These are phyloP conservation scores for Talaromyces stipitatus DNA, from an alignment of 495 filamentous ascomycete genomes.

Conservation along the genomic window DNA sequence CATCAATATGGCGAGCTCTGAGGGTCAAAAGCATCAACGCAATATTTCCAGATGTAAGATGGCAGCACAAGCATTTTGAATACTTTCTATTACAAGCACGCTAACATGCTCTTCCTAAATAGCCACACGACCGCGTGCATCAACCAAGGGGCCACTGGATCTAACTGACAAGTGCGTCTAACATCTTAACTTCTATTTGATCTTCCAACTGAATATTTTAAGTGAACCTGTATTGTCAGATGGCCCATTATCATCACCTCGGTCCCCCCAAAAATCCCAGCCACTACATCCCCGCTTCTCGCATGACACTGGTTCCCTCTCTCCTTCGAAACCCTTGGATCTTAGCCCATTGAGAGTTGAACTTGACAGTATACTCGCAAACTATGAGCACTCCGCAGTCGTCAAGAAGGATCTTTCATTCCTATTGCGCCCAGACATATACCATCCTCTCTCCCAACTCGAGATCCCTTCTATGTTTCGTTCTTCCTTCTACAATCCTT, in stretches of 20 bases:
- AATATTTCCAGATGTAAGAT: constrained; percentile 32
- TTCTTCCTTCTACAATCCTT: constrained; percentile 30
- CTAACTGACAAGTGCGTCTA: constrained; percentile 38
- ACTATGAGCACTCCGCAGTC: constrained; percentile 26
- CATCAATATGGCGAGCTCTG: constrained; percentile 2
- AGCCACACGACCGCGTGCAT: constrained; percentile 43
- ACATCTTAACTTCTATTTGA: neutral
- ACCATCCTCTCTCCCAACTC: constrained; percentile 65
- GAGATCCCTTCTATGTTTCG: constrained; percentile 59
- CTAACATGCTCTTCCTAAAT: neutral
- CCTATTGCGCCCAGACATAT: constrained; percentile 70
- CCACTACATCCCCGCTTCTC: constrained; percentile 5
- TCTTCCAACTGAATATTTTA: constrained; percentile 14
- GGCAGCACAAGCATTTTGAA: neutral
- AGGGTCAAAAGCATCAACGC: constrained; percentile 17
- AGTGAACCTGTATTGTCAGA: constrained; percentile 19
- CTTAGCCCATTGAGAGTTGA: constrained; percentile 7
- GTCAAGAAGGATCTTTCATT: constrained; percentile 66
- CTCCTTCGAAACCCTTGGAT: constrained; percentile 4
- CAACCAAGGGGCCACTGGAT: constrained; percentile 46
- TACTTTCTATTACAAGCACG: neutral
- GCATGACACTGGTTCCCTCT: constrained; percentile 3
- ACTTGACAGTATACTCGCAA: constrained; percentile 14
- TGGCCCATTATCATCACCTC: constrained; percentile 5
- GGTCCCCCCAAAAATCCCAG: constrained; percentile 9